phyloP scores from a whole-genome alignment of 2,329 filamentous ascomycete genomes.

The Trichophyton verrucosum region DNA sequence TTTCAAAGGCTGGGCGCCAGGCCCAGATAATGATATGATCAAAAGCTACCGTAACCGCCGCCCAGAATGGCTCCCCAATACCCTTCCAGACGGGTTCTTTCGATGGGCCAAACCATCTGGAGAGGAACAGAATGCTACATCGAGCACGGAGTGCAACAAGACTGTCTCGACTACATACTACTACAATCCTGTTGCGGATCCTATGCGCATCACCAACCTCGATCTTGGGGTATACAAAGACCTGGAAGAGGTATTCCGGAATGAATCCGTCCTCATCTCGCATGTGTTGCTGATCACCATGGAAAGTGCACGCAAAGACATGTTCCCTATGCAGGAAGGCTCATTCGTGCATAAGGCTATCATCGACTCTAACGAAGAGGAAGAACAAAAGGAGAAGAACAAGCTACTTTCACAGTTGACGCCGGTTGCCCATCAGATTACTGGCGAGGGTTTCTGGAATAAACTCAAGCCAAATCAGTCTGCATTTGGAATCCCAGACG shows the following conservation, averaged over 20 bases:
- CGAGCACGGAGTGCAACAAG: background rate
- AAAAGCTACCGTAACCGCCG: conserved; percentile 6
- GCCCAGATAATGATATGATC: conserved; percentile 8
- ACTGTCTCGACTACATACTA: conserved; percentile 8
- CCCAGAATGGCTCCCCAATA: conserved; percentile 17
- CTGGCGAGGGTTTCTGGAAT: conserved; percentile 17
- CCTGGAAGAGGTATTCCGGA: conserved; percentile 16
- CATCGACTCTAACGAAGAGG: conserved; percentile 15
- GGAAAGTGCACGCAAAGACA: conserved; percentile 24
- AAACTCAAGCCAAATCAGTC: conserved; percentile 4
- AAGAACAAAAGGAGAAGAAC: conserved; percentile 14
- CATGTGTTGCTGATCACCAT: conserved; percentile 22
- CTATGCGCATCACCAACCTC: conserved; percentile 22
- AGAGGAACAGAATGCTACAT: background rate
- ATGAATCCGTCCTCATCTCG: conserved; percentile 19
- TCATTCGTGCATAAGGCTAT: conserved; percentile 20
- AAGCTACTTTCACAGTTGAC: conserved; percentile 18
- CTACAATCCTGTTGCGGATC: conserved; percentile 22
- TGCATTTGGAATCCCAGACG: conserved; percentile 6
- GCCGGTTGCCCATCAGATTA: conserved; percentile 21
- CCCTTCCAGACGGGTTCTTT: conserved; percentile 19
- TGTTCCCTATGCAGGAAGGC: conserved; percentile 21
- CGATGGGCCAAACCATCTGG: conserved; percentile 15
- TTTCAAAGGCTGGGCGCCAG: conserved; percentile 24
- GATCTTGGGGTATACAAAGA: conserved; percentile 19